Evolutionary conservation across 768 basidiomycete genomes (phyloP), one percentile per base, ranked within the genome.

Genomic region (Termitomyces sp.): DNA sequence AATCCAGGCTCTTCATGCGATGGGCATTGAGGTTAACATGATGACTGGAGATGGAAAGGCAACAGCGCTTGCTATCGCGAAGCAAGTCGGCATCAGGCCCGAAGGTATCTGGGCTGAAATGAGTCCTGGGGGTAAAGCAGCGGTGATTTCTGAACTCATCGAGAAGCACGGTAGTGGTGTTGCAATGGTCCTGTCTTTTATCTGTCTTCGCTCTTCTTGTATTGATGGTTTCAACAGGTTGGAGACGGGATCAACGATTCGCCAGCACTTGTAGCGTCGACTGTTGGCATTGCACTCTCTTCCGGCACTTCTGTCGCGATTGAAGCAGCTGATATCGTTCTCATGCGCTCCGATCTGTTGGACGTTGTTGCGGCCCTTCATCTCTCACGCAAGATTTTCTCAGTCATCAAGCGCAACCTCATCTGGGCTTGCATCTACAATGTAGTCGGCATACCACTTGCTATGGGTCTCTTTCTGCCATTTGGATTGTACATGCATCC

Each of bases 191-290:
- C 57, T 81, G 74, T 16, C 31, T 4, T 22, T 50, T 10, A 22
- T 24, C 20, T 36, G 24, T 54, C 34, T 57, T 56, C n/a, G 48
- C 60, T 1, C 54, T 34, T 36, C 26, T 41, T 46, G 29, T 55
- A 49, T 37, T 45, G 15, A 54, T 13, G 57, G n/a, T 52, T 28
- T 60, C 6, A 5, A 22, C 61, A 95, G 94, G 94, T 99, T 41
- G 97, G 97, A 24, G 97, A 99, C 71, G 97, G 97, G 34, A 97
- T 98, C 76, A 98, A 99, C 70, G 97, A 99, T 69, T 98, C 96
- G 2, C 96, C 95, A 1, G 97, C 96, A 13, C 86, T 99, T 2
- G 95, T 94, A 16, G 94, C 93, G 4, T 92, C 96, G 0, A 92
- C 94, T 1, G 92, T 99, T 24, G 97, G 97, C 42, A 95, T 99